These are phyloP conservation scores for Calonectria pseudoturangicola DNA, from an alignment of 2,329 filamentous ascomycete species.

Conservation along the genomic window DNA sequence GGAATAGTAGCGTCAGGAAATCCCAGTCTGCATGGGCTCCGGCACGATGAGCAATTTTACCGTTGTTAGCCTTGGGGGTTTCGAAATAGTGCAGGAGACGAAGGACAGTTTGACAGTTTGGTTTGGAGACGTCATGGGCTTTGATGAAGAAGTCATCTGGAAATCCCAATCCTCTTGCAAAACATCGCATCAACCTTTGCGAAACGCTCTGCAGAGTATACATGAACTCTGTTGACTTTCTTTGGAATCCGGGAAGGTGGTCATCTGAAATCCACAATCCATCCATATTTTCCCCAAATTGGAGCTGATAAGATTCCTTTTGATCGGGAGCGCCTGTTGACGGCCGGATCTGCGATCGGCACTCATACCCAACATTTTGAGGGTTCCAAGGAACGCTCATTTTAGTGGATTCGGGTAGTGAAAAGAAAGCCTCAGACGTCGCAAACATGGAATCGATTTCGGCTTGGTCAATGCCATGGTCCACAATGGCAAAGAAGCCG, in stretches of 20 bases:
- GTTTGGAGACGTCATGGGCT: constrained; percentile 1
- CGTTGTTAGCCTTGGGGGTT: neutral
- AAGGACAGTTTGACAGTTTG: constrained; percentile 6
- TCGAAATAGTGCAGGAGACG: constrained; percentile 17
- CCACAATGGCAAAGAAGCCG: constrained; percentile 11
- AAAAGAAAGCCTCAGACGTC: constrained; percentile 8
- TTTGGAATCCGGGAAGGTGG: neutral
- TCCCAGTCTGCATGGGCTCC: constrained; percentile 16
- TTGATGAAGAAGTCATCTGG: constrained; percentile 20
- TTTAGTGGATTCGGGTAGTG: neutral
- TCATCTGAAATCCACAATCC: constrained; percentile 14
- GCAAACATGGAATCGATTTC: constrained; percentile 11
- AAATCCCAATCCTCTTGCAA: constrained; percentile 8
- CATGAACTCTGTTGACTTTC: neutral
- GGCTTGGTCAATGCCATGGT: neutral
- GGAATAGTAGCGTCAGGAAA: neutral
- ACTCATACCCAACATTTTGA: constrained; percentile 10
- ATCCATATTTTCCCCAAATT: constrained; percentile 12
- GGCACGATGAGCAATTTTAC: neutral
- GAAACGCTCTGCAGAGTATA: neutral
- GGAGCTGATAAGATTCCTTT: constrained; percentile 13
- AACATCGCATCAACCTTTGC: constrained; percentile 4
- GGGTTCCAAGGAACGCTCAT: constrained; percentile 3
- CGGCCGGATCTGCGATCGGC: constrained; percentile 7
- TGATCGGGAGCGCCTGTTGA: constrained; percentile 7